Evolutionary conservation across 177 flowering plant species (phyloP).

Genomic region (Vitis hybrid): DNA sequence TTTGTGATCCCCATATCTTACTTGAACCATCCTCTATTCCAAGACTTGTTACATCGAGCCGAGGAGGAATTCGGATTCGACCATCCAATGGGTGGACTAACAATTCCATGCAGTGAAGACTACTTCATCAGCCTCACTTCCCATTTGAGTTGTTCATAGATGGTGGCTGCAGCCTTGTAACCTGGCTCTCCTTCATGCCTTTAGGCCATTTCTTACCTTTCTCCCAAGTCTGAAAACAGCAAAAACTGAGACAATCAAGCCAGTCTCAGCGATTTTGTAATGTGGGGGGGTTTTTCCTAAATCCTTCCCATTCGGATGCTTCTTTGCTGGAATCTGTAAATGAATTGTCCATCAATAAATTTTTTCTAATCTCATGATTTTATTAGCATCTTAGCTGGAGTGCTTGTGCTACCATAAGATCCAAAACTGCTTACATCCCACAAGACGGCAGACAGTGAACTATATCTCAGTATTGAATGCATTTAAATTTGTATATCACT

Average conservation of each 20-base stretch:
- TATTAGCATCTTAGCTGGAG: no score
- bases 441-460: no score
- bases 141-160: no score
- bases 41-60: slow-evolving; percentile 5
- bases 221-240: not conserved
- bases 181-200: not conserved
- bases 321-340: no score
- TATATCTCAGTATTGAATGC: no score
- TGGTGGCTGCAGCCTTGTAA: not conserved
- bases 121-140: no score
- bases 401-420: no score
- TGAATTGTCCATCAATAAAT: no score
- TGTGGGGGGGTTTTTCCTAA: not conserved
- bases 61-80: slow-evolving; percentile 22
- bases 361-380: no score
- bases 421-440: no score
- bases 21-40: slow-evolving; percentile 15
- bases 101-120: slow-evolving; percentile 17
- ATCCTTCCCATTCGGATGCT: not conserved
- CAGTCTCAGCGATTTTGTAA: slow-evolving; percentile 1
- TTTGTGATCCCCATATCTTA: slow-evolving; percentile 15
- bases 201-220: not conserved
- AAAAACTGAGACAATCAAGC: not conserved
- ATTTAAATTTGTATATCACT: no score
- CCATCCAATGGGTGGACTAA: slow-evolving; percentile 22